Evolutionary conservation across 371 early-diverging fungal species (phyloP).

Genomic region (Mucor plumbeus): DNA sequence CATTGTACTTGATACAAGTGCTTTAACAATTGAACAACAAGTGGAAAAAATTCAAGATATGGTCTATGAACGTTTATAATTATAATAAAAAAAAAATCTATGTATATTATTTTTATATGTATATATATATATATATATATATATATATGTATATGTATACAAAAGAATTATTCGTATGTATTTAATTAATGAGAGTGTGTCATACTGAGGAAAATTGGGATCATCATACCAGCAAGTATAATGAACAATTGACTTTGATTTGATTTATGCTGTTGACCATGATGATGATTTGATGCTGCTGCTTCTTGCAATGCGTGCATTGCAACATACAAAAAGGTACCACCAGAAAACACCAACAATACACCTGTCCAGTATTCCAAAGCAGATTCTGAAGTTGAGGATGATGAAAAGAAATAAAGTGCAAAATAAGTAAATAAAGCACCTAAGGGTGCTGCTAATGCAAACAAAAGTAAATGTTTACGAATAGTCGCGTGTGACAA

Average conservation of each 20-base stretch:
- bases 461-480: slow-evolving; percentile 81
- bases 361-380: slow-evolving; percentile 84
- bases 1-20: slow-evolving; percentile 81
- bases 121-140: neutral
- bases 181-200: slow-evolving; percentile 30
- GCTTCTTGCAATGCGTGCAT: slow-evolving; percentile 62
- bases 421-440: slow-evolving; percentile 76
- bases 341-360: slow-evolving; percentile 82
- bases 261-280: neutral
- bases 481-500: slow-evolving; percentile 68
- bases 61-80: slow-evolving; percentile 31
- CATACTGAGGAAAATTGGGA: slow-evolving; percentile 27
- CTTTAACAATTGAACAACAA: slow-evolving; percentile 76
- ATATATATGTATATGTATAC: neutral
- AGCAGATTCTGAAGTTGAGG: slow-evolving; percentile 31
- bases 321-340: slow-evolving; percentile 94
- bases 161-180: neutral
- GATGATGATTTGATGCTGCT: neutral
- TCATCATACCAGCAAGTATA: slow-evolving; percentile 27
- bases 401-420: slow-evolving; percentile 42
- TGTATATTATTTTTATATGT: neutral
- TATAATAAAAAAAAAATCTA: neutral
- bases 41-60: slow-evolving; percentile 71
- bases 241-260: slow-evolving; percentile 10
- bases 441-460: slow-evolving; percentile 84